Base-by-base conservation (phyloP, 1,284 basidiomycete species). In the Cryptococcus sp. region DNA sequence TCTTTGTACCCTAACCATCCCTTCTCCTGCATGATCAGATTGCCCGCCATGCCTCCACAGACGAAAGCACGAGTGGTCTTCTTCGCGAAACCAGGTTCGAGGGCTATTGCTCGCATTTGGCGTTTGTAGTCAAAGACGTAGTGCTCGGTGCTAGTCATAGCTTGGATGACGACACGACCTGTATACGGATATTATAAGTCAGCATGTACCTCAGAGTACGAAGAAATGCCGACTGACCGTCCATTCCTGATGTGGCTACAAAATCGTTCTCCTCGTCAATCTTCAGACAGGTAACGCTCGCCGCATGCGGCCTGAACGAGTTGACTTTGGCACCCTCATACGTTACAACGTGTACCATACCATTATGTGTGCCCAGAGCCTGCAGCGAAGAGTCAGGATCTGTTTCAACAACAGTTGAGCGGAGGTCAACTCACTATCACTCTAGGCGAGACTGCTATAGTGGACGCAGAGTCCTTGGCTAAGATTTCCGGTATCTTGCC, bases 1-100 rank as follows among this genome's bases (percentile, higher is more conserved):
- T 97, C 93, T 68, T 90, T 94, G 72, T 97, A 91, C 0, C 95
- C 94, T 3, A 98, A 81, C 94, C 95, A 98, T 10, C 93, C 91
- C 76, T 97, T 98, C 79, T 99, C 95, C 64, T 91, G 86, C 63
- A 95, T 74, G 15, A 91, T 82, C 25, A 99, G 81, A 40, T 84
- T 86, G 4, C 96, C 95, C 0, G 91, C 88, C 84, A 97, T 85
- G 5, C 96, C 96, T 44, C 95, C 96, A 57, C 89, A 94, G 4
- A 97, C 89, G 66, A 97, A 89, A 0, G 89, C 86, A n/a, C 93
- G 85, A 5, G 89, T 86, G 34, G 84, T 83, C 51, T 86, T 86
- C 75, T 89, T 89, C 1, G 89, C 86, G 64, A 96, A 99, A 59
- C 87, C 84, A 3, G 96, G 96, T 70, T 98, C 95, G 53, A 99